Evolutionary conservation across 1,284 basidiomycete species (phyloP), one percentile per base, ranked within the genome.

Genomic region (Ustilago trichophora): DNA sequence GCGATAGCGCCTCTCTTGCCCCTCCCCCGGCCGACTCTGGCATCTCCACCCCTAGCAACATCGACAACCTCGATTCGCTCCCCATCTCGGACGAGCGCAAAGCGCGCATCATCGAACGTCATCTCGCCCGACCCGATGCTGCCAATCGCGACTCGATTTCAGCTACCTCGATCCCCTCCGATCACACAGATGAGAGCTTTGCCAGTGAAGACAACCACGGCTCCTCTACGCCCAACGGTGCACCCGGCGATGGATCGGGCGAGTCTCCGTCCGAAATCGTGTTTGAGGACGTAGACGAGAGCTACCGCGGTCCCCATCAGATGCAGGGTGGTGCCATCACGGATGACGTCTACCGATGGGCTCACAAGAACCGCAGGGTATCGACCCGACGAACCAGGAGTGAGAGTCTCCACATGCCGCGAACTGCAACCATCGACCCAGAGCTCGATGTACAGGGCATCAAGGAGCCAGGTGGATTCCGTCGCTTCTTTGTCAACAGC

Each of bases 321-420:
- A 77, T 73, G 72, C 76, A 73, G 21, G 78, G 78, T 34, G 78
- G 78, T 29, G 78, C 77, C 21, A 76, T 80, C 43, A 78, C 76
- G 29, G 77, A 80, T 32, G 78, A 80, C 24, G 63, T 80, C 22
- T 80, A 80, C 33, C 67, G 76, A 18, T 80, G 78, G 78, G 78
- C 78, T 1, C 78, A 80, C 59, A 69, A 80, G 42, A 80, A 80
- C 36, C 58, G 72, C 6, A 45, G 76, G 0, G 56, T 62, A 6
- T 65, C 58, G 2, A 42, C 66, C 7, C 59, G 60, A 27, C 57
- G 77, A 3, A 58, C 72, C 15, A 59, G 78, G 13, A 66, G 64
- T 34, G 76, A 80, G 47, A 78, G 76, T 40, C 60, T 80, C 15
- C 71, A 78, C 51, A 64, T 78, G 41, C 76, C 78, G n/a, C 49